Percentiles rank a stretch among this genome's conserved stretches.
These are phyloP conservation scores for Zasmidium cellare DNA, from an alignment of 2,329 filamentous ascomycete species.

Conservation along the genomic window DNA sequence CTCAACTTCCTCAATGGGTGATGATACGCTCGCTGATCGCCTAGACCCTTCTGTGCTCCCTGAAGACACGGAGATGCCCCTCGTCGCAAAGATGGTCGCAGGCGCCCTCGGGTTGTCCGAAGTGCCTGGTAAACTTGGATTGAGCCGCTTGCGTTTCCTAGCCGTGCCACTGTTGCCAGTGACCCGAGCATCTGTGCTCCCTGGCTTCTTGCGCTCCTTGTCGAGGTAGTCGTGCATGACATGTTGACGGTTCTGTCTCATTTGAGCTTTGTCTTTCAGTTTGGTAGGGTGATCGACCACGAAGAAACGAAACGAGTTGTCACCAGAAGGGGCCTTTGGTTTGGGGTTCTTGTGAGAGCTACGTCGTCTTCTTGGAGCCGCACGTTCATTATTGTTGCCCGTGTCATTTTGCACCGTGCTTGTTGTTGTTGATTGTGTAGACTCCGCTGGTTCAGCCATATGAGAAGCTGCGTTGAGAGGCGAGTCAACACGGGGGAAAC, in stretches of 20 bases:
- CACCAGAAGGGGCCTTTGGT: background rate
- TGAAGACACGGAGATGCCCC: background rate
- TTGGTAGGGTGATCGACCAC: constrained; percentile 29
- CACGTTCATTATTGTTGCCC: background rate
- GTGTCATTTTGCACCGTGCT: background rate
- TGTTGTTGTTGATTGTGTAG: background rate
- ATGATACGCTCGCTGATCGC: background rate
- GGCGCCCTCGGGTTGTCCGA: constrained; percentile 7
- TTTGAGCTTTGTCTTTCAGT: constrained; percentile 28
- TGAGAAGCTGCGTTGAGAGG: background rate
- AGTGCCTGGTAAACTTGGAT: background rate
- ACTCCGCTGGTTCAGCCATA: background rate
- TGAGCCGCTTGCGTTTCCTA: constrained; percentile 18
- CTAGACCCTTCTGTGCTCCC: background rate
- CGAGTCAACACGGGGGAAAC: background rate
- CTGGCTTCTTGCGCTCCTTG: constrained; percentile 30
- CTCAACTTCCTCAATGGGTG: background rate
- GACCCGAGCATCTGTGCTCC: constrained; percentile 26
- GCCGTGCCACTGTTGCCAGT: constrained; percentile 3
- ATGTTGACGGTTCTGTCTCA: constrained; percentile 31
- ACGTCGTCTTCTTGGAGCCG: background rate
- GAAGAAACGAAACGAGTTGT: constrained; percentile 24
- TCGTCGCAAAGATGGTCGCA: background rate
- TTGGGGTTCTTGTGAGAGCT: background rate
- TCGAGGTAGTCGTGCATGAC: constrained; percentile 36